These are phyloP conservation scores for Solanum hybrid DNA, from an alignment of 305 asterid genomes.

Conservation along the genomic window DNA sequence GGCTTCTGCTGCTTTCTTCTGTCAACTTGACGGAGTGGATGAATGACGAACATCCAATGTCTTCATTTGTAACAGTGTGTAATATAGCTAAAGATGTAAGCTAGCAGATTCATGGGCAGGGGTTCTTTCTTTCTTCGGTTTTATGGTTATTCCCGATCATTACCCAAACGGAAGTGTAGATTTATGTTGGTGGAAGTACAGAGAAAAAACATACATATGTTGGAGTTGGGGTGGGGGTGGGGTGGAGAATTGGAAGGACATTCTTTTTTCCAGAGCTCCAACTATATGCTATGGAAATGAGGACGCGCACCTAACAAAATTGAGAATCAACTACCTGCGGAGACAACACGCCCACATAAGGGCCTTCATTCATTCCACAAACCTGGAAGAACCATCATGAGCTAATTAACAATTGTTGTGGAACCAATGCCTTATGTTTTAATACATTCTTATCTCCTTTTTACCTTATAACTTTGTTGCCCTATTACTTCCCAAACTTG, in stretches of 20 bases:
- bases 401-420: too few species aligned
- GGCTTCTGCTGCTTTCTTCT: slow-evolving; percentile 55
- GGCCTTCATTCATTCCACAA: too few species aligned
- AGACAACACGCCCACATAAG: too few species aligned
- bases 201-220: slow-evolving; percentile 5
- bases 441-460: too few species aligned
- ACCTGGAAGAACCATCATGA: too few species aligned
- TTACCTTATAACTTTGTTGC: too few species aligned
- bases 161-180: slow-evolving; percentile 96
- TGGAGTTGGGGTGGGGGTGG: neutral
- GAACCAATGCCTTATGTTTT: too few species aligned
- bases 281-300: slow-evolving; percentile 13
- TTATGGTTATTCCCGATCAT: slow-evolving; percentile 76
- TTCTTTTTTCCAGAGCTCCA: slow-evolving; percentile 14
- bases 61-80: slow-evolving; percentile 7
- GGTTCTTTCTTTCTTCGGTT: slow-evolving; percentile 18
- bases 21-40: slow-evolving; percentile 10
- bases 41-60: slow-evolving; percentile 1
- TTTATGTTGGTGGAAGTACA: slow-evolving; percentile 15
- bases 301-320: neutral
- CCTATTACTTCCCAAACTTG: too few species aligned
- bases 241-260: neutral
- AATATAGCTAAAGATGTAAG: slow-evolving; percentile 31
- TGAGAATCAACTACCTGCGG: too few species aligned
- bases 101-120: slow-evolving; percentile 29